A percentile compares a stretch with the other conserved stretches of the same genome.
Conservation (phyloP, 192 early-diverging fungal species). For the Dissophora ornata region DNA sequence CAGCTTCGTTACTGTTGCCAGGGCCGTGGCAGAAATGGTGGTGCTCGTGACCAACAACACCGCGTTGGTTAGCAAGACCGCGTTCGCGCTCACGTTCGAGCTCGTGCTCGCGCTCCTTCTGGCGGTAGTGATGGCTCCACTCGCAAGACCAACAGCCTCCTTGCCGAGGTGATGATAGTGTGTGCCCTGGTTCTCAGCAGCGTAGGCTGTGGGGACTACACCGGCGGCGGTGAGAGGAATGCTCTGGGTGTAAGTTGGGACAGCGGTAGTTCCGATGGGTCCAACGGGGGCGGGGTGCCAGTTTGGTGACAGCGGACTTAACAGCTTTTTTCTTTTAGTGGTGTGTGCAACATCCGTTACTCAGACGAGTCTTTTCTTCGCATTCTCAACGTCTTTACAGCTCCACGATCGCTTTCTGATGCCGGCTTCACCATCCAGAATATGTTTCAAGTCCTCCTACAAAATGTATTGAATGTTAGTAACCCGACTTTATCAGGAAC, state of each 20-base stretch:
- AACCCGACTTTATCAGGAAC: neutral
- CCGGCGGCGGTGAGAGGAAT: conserved; percentile 21
- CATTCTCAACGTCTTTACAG: conserved; percentile 1
- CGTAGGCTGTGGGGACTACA: conserved; percentile 16
- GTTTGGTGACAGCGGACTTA: neutral
- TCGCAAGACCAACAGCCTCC: no score
- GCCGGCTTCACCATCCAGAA: neutral
- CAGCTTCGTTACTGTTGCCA: no score
- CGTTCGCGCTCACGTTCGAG: no score
- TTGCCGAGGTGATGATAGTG: neutral
- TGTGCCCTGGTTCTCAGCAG: neutral
- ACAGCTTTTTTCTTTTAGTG: no score
- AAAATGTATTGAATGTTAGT: neutral
- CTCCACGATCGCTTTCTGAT: conserved; percentile 14
- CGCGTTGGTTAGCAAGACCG: neutral
- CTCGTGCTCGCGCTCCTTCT: neutral
- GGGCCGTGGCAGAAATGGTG: no score
- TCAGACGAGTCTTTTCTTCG: conserved; percentile 10
- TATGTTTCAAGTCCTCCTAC: conserved; percentile 8
- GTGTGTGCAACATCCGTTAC: no score
- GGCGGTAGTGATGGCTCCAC: neutral
- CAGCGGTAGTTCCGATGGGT: conserved; percentile 22
- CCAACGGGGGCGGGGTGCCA: conserved; percentile 16
- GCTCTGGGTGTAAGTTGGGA: conserved; percentile 21
- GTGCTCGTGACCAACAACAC: neutral